Evolutionary conservation across 164 flowering plant species (phyloP).

Genomic region (Echeveria elegans): DNA sequence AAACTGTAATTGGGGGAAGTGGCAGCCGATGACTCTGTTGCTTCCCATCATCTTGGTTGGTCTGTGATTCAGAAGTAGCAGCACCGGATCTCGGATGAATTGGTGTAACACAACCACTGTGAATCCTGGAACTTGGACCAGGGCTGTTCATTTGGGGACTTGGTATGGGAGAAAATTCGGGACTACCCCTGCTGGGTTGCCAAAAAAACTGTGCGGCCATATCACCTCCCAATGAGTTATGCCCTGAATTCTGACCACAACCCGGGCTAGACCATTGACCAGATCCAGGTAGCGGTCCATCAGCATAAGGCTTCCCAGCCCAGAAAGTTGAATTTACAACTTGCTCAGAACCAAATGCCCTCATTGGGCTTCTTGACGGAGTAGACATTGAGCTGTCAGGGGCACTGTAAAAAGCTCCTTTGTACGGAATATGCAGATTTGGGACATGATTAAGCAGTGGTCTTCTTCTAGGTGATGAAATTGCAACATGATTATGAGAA

Average conservation of each 20-base stretch:
- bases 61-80: slow-evolving; percentile 35
- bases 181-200: slow-evolving; percentile 45
- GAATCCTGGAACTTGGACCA: slow-evolving; percentile 58
- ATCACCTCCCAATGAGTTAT: slow-evolving; percentile 43
- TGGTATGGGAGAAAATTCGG: slow-evolving; percentile 68
- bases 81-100: slow-evolving; percentile 82
- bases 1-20: slow-evolving; percentile 62
- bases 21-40: slow-evolving; percentile 83
- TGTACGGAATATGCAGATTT: slow-evolving; percentile 51
- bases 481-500: slow-evolving; percentile 25
- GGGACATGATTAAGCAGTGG: slow-evolving; percentile 36
- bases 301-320: slow-evolving; percentile 55
- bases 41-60: slow-evolving; percentile 68
- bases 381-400: slow-evolving; percentile 95
- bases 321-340: slow-evolving; percentile 42
- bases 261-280: slow-evolving; percentile 93
- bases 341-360: slow-evolving; percentile 55
- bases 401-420: slow-evolving; percentile 62
- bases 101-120: slow-evolving; percentile 78
- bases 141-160: slow-evolving; percentile 69
- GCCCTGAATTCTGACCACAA: slow-evolving; percentile 79
- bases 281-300: slow-evolving; percentile 57
- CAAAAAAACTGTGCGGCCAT: slow-evolving; percentile 58
- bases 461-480: slow-evolving; percentile 52
- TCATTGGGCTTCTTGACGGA: slow-evolving; percentile 89